Evolutionary conservation across 306 rosid genomes (phyloP), one percentile per base, ranked within the genome.

Genomic region (Lablab purpureus): DNA sequence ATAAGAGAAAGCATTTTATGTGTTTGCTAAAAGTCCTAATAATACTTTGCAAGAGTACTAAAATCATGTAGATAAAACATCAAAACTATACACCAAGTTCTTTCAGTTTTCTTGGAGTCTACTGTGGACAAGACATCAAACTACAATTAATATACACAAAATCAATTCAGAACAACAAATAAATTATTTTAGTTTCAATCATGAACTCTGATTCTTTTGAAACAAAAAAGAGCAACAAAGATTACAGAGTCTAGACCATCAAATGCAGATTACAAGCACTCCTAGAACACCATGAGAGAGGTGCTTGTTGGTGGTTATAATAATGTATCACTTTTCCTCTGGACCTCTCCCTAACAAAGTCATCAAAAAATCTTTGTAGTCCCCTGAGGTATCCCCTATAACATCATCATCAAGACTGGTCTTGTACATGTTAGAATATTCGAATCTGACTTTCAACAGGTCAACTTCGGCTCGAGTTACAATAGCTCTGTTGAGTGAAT

Each of bases 401-500:
- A 96, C 89, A 7, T 82, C 98, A 17, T 85, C 82, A 19, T 83
- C 94, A 32, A 93, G 90, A 85, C 86, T 82, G 34, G 40, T n/a
- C 51, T 87, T 84, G 84, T 73, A 91, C 83, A 88, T 77, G 73
- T 51, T 78, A 1, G 87, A 80, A 70, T 96, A 93, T 76, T 88
- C 94, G 14, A 85, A 91, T 82, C 88, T 83, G 47, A 90, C 79
- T 75, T 82, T 88, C 86, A 49, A 79, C 71, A 87, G 41, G 80
- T 96, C 99, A 3, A 90, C 83, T 89, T 93, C 99, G 2, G 91
- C 93, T 83, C 98, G 80, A 71, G 85, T 83, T 59, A 96, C 86
- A 19, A 96, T 91, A n/a, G 88, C 92, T 88, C 99, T 87, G 56
- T 81, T 88, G 37, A 96, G 90, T 0, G 97, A 86, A 55, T 88